Evolutionary conservation across 139 green algal genomes (phyloP).

Genomic region (Coccomyxa sp.): DNA sequence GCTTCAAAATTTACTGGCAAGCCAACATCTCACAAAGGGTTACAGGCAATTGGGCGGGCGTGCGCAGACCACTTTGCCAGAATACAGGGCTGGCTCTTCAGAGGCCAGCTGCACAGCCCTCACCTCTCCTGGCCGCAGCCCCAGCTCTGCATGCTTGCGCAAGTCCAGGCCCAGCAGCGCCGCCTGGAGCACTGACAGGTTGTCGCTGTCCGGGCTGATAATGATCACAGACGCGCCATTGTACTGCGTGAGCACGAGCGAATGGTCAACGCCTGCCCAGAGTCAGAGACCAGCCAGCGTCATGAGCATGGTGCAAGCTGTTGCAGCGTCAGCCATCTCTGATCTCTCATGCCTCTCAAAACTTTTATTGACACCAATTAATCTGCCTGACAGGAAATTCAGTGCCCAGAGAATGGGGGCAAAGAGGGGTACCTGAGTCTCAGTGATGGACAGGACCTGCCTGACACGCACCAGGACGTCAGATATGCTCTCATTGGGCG

Average conservation of each 20-base stretch:
- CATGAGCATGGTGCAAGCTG: too few species aligned
- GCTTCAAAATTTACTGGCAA: too few species aligned
- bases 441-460: slow-evolving; percentile 56
- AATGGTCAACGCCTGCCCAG: too few species aligned
- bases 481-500: slow-evolving; percentile 58
- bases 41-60: slow-evolving; percentile 33
- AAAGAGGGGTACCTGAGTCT: too few species aligned
- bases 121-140: slow-evolving; percentile 57
- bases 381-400: too few species aligned
- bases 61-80: slow-evolving; percentile 29
- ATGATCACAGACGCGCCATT: slow-evolving; percentile 49
- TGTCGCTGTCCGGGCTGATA: slow-evolving; percentile 65
- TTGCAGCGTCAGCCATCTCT: too few species aligned
- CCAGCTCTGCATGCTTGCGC: slow-evolving; percentile 14
- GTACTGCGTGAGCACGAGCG: too few species aligned
- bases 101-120: slow-evolving; percentile 38
- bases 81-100: slow-evolving; percentile 6
- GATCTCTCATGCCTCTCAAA: too few species aligned
- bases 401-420: too few species aligned
- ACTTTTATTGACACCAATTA: too few species aligned
- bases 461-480: slow-evolving; percentile 70
- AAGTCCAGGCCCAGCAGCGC: background rate
- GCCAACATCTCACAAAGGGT: too few species aligned
- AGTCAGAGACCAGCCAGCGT: too few species aligned
- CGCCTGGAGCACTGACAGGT: slow-evolving; percentile 52